Conservation (phyloP, 768 basidiomycete species). For the Sporobolomyces roseus region DNA sequence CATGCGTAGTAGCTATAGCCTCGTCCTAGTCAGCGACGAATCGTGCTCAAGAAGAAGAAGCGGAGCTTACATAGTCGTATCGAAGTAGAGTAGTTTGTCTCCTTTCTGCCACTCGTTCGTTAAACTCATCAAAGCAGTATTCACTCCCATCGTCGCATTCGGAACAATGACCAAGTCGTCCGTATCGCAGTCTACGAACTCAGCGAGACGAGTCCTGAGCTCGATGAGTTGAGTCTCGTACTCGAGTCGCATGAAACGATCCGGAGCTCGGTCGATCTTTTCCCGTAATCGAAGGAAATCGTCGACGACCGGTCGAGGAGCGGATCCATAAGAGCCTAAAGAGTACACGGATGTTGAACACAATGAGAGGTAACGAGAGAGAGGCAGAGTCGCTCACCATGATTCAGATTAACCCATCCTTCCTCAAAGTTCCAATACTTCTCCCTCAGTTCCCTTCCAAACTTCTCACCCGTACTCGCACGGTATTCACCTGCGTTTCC, state of each 20-base stretch:
- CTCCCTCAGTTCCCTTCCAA: slow-evolving; percentile 35
- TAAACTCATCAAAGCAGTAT: slow-evolving; percentile 28
- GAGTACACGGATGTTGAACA: too few relatives aligned
- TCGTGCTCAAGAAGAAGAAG: background rate
- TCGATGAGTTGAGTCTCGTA: slow-evolving; percentile 19
- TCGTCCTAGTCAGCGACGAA: background rate
- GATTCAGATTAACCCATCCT: slow-evolving; percentile 39
- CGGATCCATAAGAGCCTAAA: slow-evolving; percentile 36
- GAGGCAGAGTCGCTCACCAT: slow-evolving; percentile 24
- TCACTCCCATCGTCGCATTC: slow-evolving; percentile 41
- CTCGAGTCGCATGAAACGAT: slow-evolving; percentile 29
- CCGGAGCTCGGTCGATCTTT: slow-evolving; percentile 14
- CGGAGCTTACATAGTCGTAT: slow-evolving; percentile 23
- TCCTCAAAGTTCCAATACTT: slow-evolving; percentile 34
- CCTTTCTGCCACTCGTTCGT: slow-evolving; percentile 36
- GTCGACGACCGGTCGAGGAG: slow-evolving; percentile 28
- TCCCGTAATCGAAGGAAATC: slow-evolving; percentile 9
- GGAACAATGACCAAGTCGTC: slow-evolving; percentile 39
- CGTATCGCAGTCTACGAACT: slow-evolving; percentile 34
- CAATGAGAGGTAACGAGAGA: background rate
- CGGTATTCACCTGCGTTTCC: too few relatives aligned
- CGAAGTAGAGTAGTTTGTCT: slow-evolving; percentile 38
- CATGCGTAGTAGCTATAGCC: slow-evolving; percentile 39
- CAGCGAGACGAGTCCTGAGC: slow-evolving; percentile 12
- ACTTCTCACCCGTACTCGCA: slow-evolving; percentile 1